Base-by-base conservation (phyloP, 2,329 filamentous ascomycete species). In the Colletotrichum agaves region DNA sequence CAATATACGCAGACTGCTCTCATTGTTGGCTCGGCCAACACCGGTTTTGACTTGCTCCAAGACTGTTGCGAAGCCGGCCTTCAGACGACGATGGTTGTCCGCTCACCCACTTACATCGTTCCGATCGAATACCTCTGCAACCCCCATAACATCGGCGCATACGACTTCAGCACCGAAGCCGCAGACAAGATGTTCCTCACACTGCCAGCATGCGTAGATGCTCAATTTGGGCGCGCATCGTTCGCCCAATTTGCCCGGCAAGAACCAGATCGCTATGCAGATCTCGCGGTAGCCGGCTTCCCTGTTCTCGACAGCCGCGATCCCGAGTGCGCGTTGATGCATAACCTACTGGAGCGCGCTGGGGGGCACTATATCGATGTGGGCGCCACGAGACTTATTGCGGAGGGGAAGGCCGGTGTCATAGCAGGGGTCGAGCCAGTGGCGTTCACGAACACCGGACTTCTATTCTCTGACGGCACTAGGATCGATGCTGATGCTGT, bases 21-120 rank as follows among this genome's bases (percentile, higher is more conserved):
- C 10, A 72, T 81, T 12, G 72, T 80, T 41, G 80, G 80, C 31
- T 78, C 79, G 5, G 78, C 78, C 19, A 82, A 81, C 67, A 79
- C 78, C 1, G 80, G 77, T 5, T 82, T 83, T 56, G 79, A 82
- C 71, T 70, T 81, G 3, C 70, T 78, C 21, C 72, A 76, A 17
- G 77, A 80, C 63, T 79, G 76, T 62, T 64, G 75, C 55, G 46
- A 60, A 2, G 73, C 75, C 4, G 74, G 74, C 2, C 70, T 79
- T 1, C 19, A 70, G 21, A 75, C 75, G 1, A 80, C 78, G 10
- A 78, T 80, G 72, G 65, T 76, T 2, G 75, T 69, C 10, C 75
- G 79, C 2, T 79, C 78, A 0, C 75, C 76, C 2, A 80, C 78
- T 0, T 78, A 74, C 47, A 52, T 81, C 7, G 58, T 78, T 15